Percentiles rank a stretch among this genome's conserved stretches.
These are phyloP conservation scores for Coriolopsis trogii DNA, from an alignment of 1,284 basidiomycete genomes.

Conservation along the genomic window DNA sequence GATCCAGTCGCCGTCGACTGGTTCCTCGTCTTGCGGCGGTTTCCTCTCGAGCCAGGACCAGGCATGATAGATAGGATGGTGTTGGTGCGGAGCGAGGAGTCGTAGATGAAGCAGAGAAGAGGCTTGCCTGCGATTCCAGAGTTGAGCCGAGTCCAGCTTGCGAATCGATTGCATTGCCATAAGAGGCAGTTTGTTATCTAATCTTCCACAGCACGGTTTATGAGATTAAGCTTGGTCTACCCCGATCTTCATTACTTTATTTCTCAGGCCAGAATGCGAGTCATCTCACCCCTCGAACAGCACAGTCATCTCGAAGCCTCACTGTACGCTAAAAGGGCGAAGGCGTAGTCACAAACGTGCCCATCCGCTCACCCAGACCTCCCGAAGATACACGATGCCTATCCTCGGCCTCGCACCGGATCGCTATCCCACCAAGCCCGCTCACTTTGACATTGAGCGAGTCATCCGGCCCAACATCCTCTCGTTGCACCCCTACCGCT, in stretches of 20 bases:
- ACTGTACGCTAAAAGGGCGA: no score
- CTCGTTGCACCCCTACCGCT: conserved; percentile 90
- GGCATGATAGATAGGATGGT: no score
- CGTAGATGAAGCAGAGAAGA: no score
- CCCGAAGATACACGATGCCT: conserved; percentile 37
- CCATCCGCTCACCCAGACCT: not conserved
- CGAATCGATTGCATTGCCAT: not conserved
- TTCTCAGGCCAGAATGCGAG: conserved; percentile 8
- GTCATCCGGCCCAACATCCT: conserved; percentile 95
- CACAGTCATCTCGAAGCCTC: no score
- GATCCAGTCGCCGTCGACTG: conserved; percentile 6
- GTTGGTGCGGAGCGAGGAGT: no score
- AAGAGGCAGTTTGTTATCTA: conserved; percentile 15
- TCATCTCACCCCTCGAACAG: conserved; percentile 12
- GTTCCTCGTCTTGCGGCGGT: conserved; percentile 2
- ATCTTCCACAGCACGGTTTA: conserved; percentile 1
- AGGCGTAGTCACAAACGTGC: no score
- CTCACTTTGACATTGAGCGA: conserved; percentile 83
- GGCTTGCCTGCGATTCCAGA: no score
- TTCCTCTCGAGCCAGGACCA: conserved; percentile 13
- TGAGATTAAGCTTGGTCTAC: not conserved
- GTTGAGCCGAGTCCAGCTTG: not conserved
- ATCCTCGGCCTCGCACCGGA: conserved; percentile 48
- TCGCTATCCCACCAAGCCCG: conserved; percentile 53
- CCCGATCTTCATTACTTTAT: not conserved